Evolutionary conservation across 768 basidiomycete species (phyloP).

Genomic region (Mycena maculata): DNA sequence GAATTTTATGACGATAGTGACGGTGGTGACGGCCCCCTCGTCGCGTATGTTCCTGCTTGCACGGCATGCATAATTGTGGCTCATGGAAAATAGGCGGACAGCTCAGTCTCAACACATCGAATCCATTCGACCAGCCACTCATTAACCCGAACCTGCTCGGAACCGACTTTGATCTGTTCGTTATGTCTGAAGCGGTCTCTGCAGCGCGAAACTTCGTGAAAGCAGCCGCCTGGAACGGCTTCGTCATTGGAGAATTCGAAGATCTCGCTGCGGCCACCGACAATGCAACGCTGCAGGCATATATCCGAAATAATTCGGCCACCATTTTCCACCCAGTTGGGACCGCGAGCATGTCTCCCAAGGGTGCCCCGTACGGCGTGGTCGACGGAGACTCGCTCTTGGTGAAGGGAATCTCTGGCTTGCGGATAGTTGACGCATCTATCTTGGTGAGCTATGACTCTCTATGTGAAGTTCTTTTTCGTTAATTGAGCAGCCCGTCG

Average conservation of each 20-base stretch:
- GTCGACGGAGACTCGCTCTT: constrained; percentile 41
- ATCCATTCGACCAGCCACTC: constrained; percentile 54
- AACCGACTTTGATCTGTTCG: constrained; percentile 36
- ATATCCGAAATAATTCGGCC: not conserved
- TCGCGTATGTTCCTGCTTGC: constrained; percentile 25
- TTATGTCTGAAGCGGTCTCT: constrained; percentile 37
- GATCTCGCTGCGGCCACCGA: constrained; percentile 33
- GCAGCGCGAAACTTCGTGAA: constrained; percentile 32
- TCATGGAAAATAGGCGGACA: constrained; percentile 34
- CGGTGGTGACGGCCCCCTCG: constrained; percentile 32
- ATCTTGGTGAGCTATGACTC: constrained; percentile 31
- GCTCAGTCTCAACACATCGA: constrained; percentile 49
- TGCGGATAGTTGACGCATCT: constrained; percentile 48
- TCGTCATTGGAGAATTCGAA: constrained; percentile 32
- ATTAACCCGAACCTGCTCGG: constrained; percentile 59
- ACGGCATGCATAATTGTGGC: not conserved
- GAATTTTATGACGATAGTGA: constrained; percentile 26
- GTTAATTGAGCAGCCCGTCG: not conserved
- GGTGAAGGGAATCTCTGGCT: constrained; percentile 42
- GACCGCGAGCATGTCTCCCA: constrained; percentile 38
- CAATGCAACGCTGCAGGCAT: constrained; percentile 22
- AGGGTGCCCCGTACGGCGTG: constrained; percentile 35
- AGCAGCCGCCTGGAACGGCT: constrained; percentile 39
- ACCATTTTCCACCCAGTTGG: constrained; percentile 34
- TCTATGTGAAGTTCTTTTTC: not conserved